A percentile compares a stretch with the other conserved stretches of the same genome.
Conservation (phyloP, 495 filamentous ascomycete genomes). For the Penicillium mononematosum region DNA sequence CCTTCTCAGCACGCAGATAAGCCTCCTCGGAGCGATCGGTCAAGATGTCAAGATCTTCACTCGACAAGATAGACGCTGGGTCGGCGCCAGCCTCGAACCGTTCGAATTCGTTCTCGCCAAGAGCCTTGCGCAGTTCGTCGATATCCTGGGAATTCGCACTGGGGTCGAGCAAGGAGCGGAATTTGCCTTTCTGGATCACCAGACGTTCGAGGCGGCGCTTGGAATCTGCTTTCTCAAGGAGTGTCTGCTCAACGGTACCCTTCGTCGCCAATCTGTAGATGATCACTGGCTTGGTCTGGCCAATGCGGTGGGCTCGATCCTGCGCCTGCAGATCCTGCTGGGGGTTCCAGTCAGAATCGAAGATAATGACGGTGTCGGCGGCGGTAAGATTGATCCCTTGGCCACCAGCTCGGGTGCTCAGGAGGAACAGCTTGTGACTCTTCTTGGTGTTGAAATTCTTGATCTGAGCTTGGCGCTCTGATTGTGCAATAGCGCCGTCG, state of each 20-base stretch:
- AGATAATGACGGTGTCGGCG: conserved; percentile 73
- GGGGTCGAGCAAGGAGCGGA: conserved; percentile 54
- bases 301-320: conserved; percentile 92
- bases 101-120: conserved; percentile 54
- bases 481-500: conserved; percentile 81
- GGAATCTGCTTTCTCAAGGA: conserved; percentile 84
- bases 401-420: conserved; percentile 88
- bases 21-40: conserved; percentile 86
- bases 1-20: conserved; percentile 75
- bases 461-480: conserved; percentile 80
- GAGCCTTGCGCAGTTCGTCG: conserved; percentile 45
- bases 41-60: conserved; percentile 73
- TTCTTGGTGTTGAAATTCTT: conserved; percentile 75
- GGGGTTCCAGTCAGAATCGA: conserved; percentile 92
- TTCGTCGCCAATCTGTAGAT: conserved; percentile 95
- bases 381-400: conserved; percentile 87
- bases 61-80: conserved; percentile 62
- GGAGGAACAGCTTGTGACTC: conserved; percentile 73
- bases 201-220: conserved; percentile 94
- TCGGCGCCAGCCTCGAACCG: conserved; percentile 56
- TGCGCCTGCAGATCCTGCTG: conserved; percentile 96
- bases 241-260: conserved; percentile 84
- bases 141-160: conserved; percentile 35
- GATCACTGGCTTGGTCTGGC: conserved; percentile 86
- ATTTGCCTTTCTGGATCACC: conserved; percentile 89